These are phyloP conservation scores for Aciculoconidium aculeatum DNA, from an alignment of 805 yeast species.

Conservation along the genomic window DNA sequence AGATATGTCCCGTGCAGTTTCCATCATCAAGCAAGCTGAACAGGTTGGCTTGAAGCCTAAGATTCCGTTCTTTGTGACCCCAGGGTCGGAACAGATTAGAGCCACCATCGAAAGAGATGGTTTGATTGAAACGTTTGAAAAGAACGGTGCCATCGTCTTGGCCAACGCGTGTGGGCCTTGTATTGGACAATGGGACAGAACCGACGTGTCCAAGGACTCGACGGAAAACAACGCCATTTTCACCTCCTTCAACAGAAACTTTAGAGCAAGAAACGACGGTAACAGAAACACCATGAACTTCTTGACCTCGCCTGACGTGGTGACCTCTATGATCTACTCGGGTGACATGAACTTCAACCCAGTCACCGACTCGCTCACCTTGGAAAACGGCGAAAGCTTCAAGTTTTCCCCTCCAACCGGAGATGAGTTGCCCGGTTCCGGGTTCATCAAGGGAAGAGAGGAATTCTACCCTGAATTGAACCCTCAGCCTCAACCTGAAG, in stretches of 20 bases:
- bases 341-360: slow-evolving; percentile 94
- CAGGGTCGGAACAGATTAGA: slow-evolving; percentile 98
- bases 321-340: slow-evolving; percentile 92
- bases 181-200: slow-evolving; percentile 99
- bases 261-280: slow-evolving; percentile 97
- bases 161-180: slow-evolving; percentile 99
- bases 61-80: slow-evolving; percentile 85
- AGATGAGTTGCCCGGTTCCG: slow-evolving; percentile 73
- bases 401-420: slow-evolving; percentile 77
- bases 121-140: slow-evolving; percentile 77
- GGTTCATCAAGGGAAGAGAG: slow-evolving; percentile 70
- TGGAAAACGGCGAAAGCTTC: slow-evolving; percentile 66
- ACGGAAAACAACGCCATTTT: slow-evolving; percentile 80
- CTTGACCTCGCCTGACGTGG: slow-evolving; percentile 97
- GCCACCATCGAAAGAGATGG: slow-evolving; percentile 98
- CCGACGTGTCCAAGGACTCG: slow-evolving; percentile 60
- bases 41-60: slow-evolving; percentile 86
- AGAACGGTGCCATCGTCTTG: slow-evolving; percentile 88
- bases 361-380: slow-evolving; percentile 72
- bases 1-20: slow-evolving; percentile 96
- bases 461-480: slow-evolving; percentile 70
- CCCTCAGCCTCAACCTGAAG: slow-evolving; percentile 59
- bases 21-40: slow-evolving; percentile 87
- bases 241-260: slow-evolving; percentile 96
- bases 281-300: slow-evolving; percentile 97